Conservation (phyloP, 345 rosid genomes). For the Streptanthus diversifolius region DNA sequence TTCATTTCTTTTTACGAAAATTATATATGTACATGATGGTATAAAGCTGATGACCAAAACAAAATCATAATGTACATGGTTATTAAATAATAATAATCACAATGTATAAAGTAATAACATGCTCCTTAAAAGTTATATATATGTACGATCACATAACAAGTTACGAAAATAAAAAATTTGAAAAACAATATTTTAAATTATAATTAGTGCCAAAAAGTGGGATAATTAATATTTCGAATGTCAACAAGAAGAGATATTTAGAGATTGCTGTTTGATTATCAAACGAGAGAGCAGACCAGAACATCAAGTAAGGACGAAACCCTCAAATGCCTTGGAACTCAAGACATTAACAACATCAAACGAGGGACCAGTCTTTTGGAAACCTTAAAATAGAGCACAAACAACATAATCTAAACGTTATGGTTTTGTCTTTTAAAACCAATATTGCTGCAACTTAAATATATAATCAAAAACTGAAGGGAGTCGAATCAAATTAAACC, state of each 20-base stretch:
- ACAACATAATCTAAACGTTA: neutral
- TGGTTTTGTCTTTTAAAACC: too few relatives aligned
- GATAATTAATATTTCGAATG: too few relatives aligned
- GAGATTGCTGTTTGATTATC: too few relatives aligned
- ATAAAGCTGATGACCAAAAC: neutral
- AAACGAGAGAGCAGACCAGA: neutral
- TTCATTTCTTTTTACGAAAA: neutral
- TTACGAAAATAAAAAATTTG: too few relatives aligned
- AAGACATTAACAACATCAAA: neutral
- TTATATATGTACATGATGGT: neutral
- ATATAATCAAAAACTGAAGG: neutral
- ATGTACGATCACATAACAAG: too few relatives aligned
- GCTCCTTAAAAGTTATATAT: neutral
- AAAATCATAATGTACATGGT: too few relatives aligned
- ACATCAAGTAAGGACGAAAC: neutral
- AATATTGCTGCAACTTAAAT: neutral
- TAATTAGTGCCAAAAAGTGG: too few relatives aligned
- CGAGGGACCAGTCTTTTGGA: neutral
- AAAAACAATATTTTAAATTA: too few relatives aligned
- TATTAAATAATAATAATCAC: neutral
- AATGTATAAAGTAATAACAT: neutral
- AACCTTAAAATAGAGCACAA: too few relatives aligned
- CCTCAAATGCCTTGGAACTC: neutral
- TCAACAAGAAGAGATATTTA: too few relatives aligned
- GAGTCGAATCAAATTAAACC: neutral